Conservation (phyloP, 495 filamentous ascomycete genomes). For the Penicillium bialowiezense region DNA sequence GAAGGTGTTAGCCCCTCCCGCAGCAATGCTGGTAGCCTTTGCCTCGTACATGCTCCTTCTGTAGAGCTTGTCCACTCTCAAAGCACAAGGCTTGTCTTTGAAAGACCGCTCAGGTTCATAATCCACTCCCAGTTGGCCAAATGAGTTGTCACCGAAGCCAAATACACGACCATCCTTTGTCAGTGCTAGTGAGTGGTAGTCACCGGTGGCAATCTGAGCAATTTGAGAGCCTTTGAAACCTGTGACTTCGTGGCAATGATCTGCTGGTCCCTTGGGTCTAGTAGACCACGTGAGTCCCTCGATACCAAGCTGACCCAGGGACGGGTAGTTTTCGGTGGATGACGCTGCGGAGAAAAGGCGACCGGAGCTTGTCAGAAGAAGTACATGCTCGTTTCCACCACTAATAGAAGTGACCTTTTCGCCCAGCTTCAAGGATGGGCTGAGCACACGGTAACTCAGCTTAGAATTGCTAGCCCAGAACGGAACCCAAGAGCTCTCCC, state of each 20-base stretch:
- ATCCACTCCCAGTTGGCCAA: conserved; percentile 81
- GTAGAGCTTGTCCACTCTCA: conserved; percentile 72
- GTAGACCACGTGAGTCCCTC: conserved; percentile 77
- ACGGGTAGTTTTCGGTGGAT: conserved; percentile 72
- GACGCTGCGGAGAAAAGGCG: conserved; percentile 83
- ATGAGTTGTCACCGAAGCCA: conserved; percentile 85
- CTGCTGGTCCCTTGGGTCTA: conserved; percentile 72
- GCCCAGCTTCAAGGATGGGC: conserved; percentile 65
- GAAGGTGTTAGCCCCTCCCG: conserved; percentile 82
- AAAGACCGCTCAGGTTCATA: conserved; percentile 56
- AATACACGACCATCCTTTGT: conserved; percentile 76
- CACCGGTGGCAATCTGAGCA: conserved; percentile 72
- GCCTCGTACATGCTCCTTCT: conserved; percentile 55
- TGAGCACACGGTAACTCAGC: conserved; percentile 68
- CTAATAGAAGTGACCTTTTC: conserved; percentile 74
- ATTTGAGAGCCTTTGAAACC: conserved; percentile 63
- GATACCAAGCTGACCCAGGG: conserved; percentile 81
- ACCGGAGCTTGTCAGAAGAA: conserved; percentile 81
- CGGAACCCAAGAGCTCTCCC: conserved; percentile 70
- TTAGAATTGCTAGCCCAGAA: conserved; percentile 60
- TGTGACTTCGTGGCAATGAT: conserved; percentile 72
- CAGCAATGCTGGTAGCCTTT: conserved; percentile 68
- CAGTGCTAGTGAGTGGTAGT: conserved; percentile 79
- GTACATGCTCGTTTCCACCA: conserved; percentile 77
- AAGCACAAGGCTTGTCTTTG: conserved; percentile 63